phyloP scores from a whole-genome alignment of 1,284 basidiomycete genomes.

The Mixia osmundae region DNA sequence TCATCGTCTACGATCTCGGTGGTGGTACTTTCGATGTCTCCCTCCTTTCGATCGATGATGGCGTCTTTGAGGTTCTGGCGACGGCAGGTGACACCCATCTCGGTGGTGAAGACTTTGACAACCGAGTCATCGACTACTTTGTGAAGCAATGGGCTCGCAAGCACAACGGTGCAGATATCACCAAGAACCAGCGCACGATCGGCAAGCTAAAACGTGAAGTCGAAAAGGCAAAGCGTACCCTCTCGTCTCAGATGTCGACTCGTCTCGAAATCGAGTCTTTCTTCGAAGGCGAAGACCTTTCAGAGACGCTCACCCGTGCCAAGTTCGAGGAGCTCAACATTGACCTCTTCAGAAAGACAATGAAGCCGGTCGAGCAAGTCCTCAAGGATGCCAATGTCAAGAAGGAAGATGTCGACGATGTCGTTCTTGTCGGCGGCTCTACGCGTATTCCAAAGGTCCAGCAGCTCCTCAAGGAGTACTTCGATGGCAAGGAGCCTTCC shows the following conservation, averaged over 20 bases:
- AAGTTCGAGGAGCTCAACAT: slow-evolving; percentile 99
- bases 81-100: slow-evolving; percentile 98
- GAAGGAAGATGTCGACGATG: slow-evolving; percentile 87
- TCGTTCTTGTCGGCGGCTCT: slow-evolving; percentile 74
- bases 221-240: slow-evolving; percentile 95
- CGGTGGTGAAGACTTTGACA: slow-evolving; percentile 98
- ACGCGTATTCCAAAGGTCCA: slow-evolving; percentile 98
- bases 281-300: slow-evolving; percentile 87
- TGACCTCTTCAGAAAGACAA: slow-evolving; percentile 95
- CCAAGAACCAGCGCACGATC: slow-evolving; percentile 56
- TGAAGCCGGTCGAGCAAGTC: slow-evolving; percentile 98
- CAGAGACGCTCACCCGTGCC: slow-evolving; percentile 85
- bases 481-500: slow-evolving; percentile 50
- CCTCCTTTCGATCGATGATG: slow-evolving; percentile 89
- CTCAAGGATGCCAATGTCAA: slow-evolving; percentile 92
- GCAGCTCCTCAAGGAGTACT: slow-evolving; percentile 83
- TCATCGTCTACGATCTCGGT: slow-evolving; percentile 92
- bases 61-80: slow-evolving; percentile 97
- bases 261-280: slow-evolving; percentile 59
- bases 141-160: slow-evolving; percentile 88
- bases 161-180: slow-evolving; percentile 57
- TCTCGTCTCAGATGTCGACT: slow-evolving; percentile 50
- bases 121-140: slow-evolving; percentile 68
- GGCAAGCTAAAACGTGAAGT: slow-evolving; percentile 96
- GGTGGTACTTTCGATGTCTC: slow-evolving; percentile 99